Percentiles rank a stretch among this genome's conserved stretches.
These are phyloP conservation scores for Aspergillus cejpii DNA, from an alignment of 2,329 filamentous ascomycete species.

Conservation along the genomic window DNA sequence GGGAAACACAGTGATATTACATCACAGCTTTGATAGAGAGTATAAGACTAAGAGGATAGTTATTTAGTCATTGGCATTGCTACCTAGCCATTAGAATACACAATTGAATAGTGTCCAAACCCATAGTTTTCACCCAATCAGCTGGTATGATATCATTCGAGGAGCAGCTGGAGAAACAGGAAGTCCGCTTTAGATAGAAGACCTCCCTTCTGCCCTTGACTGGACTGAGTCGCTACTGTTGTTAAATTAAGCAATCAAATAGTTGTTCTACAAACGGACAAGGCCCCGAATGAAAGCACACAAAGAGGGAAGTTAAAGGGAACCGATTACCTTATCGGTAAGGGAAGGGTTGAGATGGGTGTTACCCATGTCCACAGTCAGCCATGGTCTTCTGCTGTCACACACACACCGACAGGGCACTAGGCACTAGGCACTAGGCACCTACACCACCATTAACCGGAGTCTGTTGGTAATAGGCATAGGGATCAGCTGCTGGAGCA, in stretches of 20 bases:
- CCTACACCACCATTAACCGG: slow-evolving; percentile 24
- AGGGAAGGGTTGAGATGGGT: not conserved
- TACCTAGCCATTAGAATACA: slow-evolving; percentile 28
- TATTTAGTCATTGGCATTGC: slow-evolving; percentile 8
- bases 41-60: not conserved
- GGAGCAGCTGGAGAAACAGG: slow-evolving; percentile 8
- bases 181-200: slow-evolving; percentile 1
- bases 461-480: slow-evolving; percentile 29
- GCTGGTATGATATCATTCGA: slow-evolving; percentile 18
- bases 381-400: not conserved
- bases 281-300: slow-evolving; percentile 9
- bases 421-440: no score
- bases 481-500: slow-evolving; percentile 19
- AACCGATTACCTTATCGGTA: slow-evolving; percentile 4
- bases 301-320: slow-evolving; percentile 8
- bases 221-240: slow-evolving; percentile 23
- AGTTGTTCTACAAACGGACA: slow-evolving; percentile 18
- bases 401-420: not conserved
- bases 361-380: not conserved
- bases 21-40: no score
- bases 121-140: slow-evolving; percentile 19
- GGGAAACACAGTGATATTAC: no score
- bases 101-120: slow-evolving; percentile 20
- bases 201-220: slow-evolving; percentile 7
- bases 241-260: slow-evolving; percentile 5